Conservation (phyloP, 2,329 filamentous ascomycete genomes). For the Fusarium sp. region DNA sequence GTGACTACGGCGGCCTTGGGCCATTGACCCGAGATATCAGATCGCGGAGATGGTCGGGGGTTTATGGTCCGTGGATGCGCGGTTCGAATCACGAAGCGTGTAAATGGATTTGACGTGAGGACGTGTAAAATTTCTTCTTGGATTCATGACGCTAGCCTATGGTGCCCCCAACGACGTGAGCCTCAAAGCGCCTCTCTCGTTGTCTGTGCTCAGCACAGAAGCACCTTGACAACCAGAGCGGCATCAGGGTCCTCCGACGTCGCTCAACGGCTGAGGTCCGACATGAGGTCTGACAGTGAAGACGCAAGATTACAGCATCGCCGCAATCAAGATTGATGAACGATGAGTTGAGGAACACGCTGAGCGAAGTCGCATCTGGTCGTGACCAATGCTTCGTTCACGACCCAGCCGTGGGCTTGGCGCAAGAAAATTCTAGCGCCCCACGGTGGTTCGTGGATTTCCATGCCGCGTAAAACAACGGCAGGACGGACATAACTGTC, state of each 20-base stretch:
- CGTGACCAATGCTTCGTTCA: background rate
- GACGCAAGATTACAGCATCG: background rate
- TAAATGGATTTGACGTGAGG: background rate
- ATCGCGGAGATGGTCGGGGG: background rate
- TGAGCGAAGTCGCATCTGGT: background rate
- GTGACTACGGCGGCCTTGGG: slow-evolving; percentile 19
- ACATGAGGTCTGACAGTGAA: background rate
- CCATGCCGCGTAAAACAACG: background rate
- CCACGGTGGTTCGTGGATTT: background rate
- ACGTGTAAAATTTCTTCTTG: background rate
- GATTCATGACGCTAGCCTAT: background rate
- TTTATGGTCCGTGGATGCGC: background rate
- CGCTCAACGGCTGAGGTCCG: background rate
- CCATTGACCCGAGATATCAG: slow-evolving; percentile 9
- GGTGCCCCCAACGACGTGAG: background rate
- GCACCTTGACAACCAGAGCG: background rate
- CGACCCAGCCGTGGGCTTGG: too few relatives aligned
- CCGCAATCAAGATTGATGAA: background rate
- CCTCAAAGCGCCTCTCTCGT: background rate
- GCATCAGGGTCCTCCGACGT: background rate
- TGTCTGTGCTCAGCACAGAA: background rate
- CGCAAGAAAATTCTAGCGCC: background rate
- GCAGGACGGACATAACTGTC: too few relatives aligned
- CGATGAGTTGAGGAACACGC: background rate
- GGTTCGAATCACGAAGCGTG: background rate